These are phyloP conservation scores for Microbotryomycetes sp. DNA, from an alignment of 1,284 basidiomycete genomes.

Conservation along the genomic window DNA sequence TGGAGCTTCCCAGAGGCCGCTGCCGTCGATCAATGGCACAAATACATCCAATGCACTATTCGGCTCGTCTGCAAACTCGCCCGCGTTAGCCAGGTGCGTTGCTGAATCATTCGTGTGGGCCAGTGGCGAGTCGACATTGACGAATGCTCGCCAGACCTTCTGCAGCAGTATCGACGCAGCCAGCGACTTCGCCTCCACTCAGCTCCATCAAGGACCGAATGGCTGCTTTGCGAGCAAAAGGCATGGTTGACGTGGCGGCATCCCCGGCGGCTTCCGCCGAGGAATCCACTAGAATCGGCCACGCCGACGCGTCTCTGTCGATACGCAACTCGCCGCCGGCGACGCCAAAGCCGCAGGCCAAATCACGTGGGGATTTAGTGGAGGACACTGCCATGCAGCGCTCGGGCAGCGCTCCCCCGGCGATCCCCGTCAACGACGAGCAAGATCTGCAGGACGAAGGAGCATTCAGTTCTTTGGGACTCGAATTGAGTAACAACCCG, in stretches of 20 bases:
- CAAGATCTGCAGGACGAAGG: neutral
- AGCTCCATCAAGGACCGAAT: slow-evolving; percentile 10
- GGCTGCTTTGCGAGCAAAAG: neutral
- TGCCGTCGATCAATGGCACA: neutral
- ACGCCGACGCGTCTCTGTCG: neutral
- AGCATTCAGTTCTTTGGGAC: neutral
- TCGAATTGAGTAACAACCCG: slow-evolving; percentile 1
- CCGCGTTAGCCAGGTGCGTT: neutral
- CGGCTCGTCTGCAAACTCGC: neutral
- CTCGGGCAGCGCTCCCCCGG: slow-evolving; percentile 22
- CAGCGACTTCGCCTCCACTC: slow-evolving; percentile 2
- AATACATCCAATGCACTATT: neutral
- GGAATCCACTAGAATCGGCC: neutral
- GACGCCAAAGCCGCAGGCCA: neutral
- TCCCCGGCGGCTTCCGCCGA: neutral
- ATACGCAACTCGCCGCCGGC: neutral
- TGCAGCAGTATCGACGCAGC: no score
- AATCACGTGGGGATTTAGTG: slow-evolving; percentile 2
- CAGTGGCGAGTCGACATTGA: no score
- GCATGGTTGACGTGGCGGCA: neutral
- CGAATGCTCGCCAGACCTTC: no score
- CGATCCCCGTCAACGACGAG: slow-evolving; percentile 6
- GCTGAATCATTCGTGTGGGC: neutral
- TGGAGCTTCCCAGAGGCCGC: neutral
- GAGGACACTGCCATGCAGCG: slow-evolving; percentile 9